These are phyloP conservation scores for Globisporangium spiculum DNA, from an alignment of 352 stramenopile genomes.

Conservation along the genomic window DNA sequence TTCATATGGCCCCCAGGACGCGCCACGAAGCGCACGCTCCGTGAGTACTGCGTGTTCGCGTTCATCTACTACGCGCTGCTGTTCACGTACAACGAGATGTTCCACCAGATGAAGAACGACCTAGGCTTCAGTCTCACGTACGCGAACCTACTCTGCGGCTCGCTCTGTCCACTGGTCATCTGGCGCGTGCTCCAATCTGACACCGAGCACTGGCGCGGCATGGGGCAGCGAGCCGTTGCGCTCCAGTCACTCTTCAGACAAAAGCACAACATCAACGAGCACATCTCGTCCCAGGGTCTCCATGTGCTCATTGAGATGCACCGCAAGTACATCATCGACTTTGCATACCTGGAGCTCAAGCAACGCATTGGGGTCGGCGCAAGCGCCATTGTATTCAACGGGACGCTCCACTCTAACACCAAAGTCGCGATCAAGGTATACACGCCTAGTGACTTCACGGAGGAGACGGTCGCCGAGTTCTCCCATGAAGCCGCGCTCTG, in stretches of 20 bases:
- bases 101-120: conserved; percentile 22
- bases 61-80: conserved; percentile 29
- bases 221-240: conserved; percentile 27
- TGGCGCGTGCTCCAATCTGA: conserved; percentile 46
- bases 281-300: conserved; percentile 50
- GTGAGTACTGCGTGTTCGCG: not conserved
- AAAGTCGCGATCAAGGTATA: conserved; percentile 59
- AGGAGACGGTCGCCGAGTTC: conserved; percentile 71
- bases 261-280: conserved; percentile 33
- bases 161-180: conserved; percentile 30
- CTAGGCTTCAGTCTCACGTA: conserved; percentile 32
- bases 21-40: conserved; percentile 3
- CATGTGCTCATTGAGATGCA: conserved; percentile 74
- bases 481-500: conserved; percentile 78
- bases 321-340: conserved; percentile 72
- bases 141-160: conserved; percentile 24
- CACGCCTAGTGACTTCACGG: conserved; percentile 48
- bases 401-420: conserved; percentile 34
- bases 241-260: conserved; percentile 31
- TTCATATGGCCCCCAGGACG: not conserved
- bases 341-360: conserved; percentile 56
- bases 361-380: conserved; percentile 47
- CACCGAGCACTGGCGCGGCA: conserved; percentile 48
- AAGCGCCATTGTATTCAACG: conserved; percentile 50
- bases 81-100: conserved; percentile 33